phyloP scores from a whole-genome alignment of 2,329 filamentous ascomycete species.

The Curvularia sp. region DNA sequence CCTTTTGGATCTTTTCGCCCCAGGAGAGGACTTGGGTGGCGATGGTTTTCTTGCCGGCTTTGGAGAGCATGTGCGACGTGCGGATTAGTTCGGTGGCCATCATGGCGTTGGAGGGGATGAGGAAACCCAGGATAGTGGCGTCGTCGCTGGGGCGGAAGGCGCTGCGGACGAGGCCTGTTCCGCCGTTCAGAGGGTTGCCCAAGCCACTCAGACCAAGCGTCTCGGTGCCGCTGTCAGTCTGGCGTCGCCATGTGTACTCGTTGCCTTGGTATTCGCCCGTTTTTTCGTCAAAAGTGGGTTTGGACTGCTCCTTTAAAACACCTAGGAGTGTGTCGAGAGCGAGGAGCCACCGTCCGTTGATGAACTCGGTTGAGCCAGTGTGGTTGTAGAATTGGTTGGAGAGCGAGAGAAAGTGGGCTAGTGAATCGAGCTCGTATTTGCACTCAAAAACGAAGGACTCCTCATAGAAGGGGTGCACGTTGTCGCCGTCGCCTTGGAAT shows the following conservation, averaged over 20 bases:
- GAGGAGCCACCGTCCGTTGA: conserved; percentile 77
- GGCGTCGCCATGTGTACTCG: conserved; percentile 84
- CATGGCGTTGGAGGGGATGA: conserved; percentile 95
- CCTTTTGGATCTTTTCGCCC: conserved; percentile 71
- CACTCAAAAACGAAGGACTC: conserved; percentile 90
- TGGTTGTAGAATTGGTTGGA: conserved; percentile 85
- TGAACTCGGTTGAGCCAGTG: conserved; percentile 77
- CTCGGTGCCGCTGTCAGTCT: conserved; percentile 83
- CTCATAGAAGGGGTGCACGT: conserved; percentile 86
- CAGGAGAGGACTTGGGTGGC: conserved; percentile 61
- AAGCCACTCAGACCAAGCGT: conserved; percentile 82
- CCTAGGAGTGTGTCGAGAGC: conserved; percentile 77
- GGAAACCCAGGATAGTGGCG: conserved; percentile 90
- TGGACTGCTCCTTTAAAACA: conserved; percentile 79
- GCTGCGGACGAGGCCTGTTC: conserved; percentile 84
- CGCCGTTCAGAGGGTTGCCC: conserved; percentile 88
- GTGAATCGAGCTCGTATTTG: conserved; percentile 97
- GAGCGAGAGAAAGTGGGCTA: conserved; percentile 88
- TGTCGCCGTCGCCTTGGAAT: conserved; percentile 81
- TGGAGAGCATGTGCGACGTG: conserved; percentile 71
- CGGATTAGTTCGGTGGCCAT: conserved; percentile 88
- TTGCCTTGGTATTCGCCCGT: conserved; percentile 72
- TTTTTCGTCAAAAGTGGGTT: conserved; percentile 76
- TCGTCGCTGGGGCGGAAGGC: conserved; percentile 96
- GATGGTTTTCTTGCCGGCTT: conserved; percentile 62